A percentile compares a stretch with the other conserved stretches of the same genome.
These are phyloP conservation scores for Macrolepiota dolichaula DNA, from an alignment of 768 basidiomycete genomes.

Conservation along the genomic window DNA sequence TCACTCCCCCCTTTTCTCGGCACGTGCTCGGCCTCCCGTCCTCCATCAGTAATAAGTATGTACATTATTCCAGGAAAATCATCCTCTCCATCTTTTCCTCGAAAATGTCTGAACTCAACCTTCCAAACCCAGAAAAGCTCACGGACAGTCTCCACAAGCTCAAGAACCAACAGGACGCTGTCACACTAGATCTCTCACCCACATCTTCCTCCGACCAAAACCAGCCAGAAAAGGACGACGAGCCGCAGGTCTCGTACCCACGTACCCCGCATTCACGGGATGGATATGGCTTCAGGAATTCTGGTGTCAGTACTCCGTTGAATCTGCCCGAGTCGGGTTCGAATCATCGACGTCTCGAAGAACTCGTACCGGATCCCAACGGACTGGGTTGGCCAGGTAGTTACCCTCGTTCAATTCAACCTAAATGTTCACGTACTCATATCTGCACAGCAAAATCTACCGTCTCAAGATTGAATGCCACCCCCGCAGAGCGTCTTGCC, in stretches of 20 bases:
- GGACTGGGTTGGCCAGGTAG: constrained; percentile 94
- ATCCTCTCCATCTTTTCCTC: background rate
- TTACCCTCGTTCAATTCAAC: constrained; percentile 16
- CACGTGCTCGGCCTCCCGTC: background rate
- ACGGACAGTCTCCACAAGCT: constrained; percentile 46
- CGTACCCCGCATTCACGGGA: constrained; percentile 49
- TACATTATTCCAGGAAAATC: background rate
- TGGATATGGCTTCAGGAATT: constrained; percentile 81
- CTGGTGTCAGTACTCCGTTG: constrained; percentile 63
- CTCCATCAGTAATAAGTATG: background rate
- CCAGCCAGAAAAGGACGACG: constrained; percentile 9
- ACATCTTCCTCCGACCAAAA: constrained; percentile 7
- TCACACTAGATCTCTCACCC: constrained; percentile 9
- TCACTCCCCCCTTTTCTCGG: background rate
- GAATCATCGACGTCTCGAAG: constrained; percentile 18
- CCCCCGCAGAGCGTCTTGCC: constrained; percentile 64
- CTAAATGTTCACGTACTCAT: background rate
- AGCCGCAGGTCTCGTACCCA: constrained; percentile 5
- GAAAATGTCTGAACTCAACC: background rate
- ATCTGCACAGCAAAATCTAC: constrained; percentile 77
- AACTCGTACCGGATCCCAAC: constrained; percentile 52
- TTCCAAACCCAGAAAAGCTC: constrained; percentile 27
- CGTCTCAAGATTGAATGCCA: constrained; percentile 77
- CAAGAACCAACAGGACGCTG: constrained; percentile 27
- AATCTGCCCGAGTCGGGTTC: constrained; percentile 31